Conservation (phyloP, 139 green algal species). For the Astrephomene gubernaculifera region DNA sequence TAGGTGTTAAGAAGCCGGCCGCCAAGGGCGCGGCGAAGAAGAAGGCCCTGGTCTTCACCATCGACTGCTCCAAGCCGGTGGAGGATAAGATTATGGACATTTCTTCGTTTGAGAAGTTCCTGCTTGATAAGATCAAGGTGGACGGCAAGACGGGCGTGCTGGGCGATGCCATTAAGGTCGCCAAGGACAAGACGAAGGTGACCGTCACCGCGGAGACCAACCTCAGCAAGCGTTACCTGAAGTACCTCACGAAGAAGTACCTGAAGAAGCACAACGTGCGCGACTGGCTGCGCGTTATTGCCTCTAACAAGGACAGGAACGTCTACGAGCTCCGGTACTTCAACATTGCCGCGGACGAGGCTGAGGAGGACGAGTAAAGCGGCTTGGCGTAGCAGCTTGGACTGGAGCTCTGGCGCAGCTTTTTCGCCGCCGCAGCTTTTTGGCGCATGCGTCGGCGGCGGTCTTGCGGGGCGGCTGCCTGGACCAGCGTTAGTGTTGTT, state of each 20-base stretch:
- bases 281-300: slow-evolving; percentile 99
- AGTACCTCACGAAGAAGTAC: slow-evolving; percentile 99
- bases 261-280: slow-evolving; percentile 99
- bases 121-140: slow-evolving; percentile 98
- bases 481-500: neutral
- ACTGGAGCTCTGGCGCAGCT: slow-evolving; percentile 9
- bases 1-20: slow-evolving; percentile 44
- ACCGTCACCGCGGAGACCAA: slow-evolving; percentile 80
- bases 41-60: slow-evolving; percentile 58
- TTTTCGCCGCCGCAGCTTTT: slow-evolving; percentile 17
- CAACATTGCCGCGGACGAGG: slow-evolving; percentile 95
- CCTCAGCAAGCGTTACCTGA: slow-evolving; percentile 97
- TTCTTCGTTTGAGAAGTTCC: slow-evolving; percentile 98
- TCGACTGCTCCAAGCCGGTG: slow-evolving; percentile 70
- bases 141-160: slow-evolving; percentile 84
- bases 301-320: slow-evolving; percentile 97
- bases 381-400: neutral
- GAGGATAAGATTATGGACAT: slow-evolving; percentile 88
- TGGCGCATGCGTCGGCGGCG: slow-evolving; percentile 7
- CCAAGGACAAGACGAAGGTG: slow-evolving; percentile 93
- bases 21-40: slow-evolving; percentile 52
- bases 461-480: neutral
- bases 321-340: slow-evolving; percentile 99
- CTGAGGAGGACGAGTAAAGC: slow-evolving; percentile 91
- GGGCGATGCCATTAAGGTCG: slow-evolving; percentile 87